phyloP scores from a whole-genome alignment of 2,329 filamentous ascomycete species.

The Pseudogymnoascus sp. region DNA sequence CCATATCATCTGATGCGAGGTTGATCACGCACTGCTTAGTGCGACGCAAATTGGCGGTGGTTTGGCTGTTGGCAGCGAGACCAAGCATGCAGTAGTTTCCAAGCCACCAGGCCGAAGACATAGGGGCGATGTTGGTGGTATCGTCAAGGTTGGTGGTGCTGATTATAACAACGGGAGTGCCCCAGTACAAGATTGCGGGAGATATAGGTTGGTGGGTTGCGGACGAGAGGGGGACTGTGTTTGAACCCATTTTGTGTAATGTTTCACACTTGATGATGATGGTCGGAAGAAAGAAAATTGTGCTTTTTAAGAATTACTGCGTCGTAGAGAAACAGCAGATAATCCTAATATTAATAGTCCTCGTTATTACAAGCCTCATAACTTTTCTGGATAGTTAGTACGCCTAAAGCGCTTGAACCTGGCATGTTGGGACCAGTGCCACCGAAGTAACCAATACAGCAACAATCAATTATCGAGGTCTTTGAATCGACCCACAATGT shows the following conservation, averaged over 20 bases:
- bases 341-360: neutral
- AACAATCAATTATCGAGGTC: neutral
- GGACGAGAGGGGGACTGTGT: neutral
- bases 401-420: neutral
- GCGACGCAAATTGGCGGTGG: conserved; percentile 34
- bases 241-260: neutral
- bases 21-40: conserved; percentile 38
- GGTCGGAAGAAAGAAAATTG: neutral
- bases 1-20: conserved; percentile 34
- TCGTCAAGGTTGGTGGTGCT: conserved; percentile 35
- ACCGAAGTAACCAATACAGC: neutral
- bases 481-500: neutral
- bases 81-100: conserved; percentile 37
- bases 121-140: conserved; percentile 35
- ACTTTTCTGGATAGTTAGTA: neutral
- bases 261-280: neutral
- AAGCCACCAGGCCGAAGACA: conserved; percentile 40
- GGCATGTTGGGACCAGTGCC: neutral
- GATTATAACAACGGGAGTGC: conserved; percentile 35
- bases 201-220: conserved; percentile 24
- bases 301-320: neutral
- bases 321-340: neutral
- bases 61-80: conserved; percentile 30
- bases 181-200: conserved; percentile 36
- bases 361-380: neutral